Evolutionary conservation across 192 early-diverging fungal genomes (phyloP), one percentile per base, ranked within the genome.

Genomic region (Backusella australiensis): DNA sequence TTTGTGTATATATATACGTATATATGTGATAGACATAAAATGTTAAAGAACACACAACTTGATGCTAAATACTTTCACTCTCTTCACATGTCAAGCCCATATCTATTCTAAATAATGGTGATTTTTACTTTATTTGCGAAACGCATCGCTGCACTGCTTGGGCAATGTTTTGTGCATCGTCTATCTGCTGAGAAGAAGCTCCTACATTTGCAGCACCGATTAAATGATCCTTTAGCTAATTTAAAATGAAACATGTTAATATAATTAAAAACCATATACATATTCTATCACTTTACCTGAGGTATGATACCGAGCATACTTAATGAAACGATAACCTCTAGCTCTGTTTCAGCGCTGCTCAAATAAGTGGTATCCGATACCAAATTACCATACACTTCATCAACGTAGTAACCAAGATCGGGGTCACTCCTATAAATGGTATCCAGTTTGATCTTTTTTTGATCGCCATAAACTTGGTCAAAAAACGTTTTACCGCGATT

Each of bases 361-460:
- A 78, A 35, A 5, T 56, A 38, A n/a, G 44, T 41, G 34, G 70
- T 72, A 35, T 78, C 72, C 0, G 77, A 73, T 17, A 78, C 19
- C 5, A 78, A 21, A 17, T 72, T 73, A 17, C 77, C 77, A 46
- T 78, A 78, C 15, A 67, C 65, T n/a, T 78, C 71, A 42, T 74
- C 41, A 17, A 68, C 59, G 6, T 36, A 71, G 12, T 29, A 67
- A 19, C 63, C 49, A 21, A 49, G 44, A 12, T 49, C 14, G 2
- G 76, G 41, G 15, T 21, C 23, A 15, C 29, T 4, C 21, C 9
- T 63, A 29, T 63, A 63, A 12, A 63, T 23, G 9, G 23, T 12
- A 29, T 63, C 56, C 11, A 63, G 11, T 29, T 63, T 63, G 56
- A 12, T 8, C 11, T 63, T 9, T 12, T 14, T 14, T 63, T 63